Conservation (phyloP, 140 eudicot genomes). For the Flaveria floridana region DNA sequence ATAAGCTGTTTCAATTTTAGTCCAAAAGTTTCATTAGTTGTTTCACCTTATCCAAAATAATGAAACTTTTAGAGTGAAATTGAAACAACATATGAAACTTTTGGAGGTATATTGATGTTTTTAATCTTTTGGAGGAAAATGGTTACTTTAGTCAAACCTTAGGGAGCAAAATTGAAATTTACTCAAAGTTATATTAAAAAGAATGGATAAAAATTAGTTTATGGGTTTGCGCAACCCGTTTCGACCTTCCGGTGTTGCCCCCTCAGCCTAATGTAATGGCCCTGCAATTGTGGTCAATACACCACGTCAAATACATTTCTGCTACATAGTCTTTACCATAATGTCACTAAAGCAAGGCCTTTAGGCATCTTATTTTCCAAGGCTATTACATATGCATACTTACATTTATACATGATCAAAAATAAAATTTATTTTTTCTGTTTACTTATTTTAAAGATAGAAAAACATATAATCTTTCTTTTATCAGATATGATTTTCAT, state of each 20-base stretch:
- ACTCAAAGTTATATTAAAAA: not conserved
- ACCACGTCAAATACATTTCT: too few species aligned
- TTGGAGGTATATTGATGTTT: too few species aligned
- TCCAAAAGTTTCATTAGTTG: too few species aligned
- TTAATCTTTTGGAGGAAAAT: too few species aligned
- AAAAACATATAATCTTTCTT: slow-evolving; percentile 7
- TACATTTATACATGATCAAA: not conserved
- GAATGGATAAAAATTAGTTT: not conserved
- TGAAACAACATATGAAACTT: too few species aligned
- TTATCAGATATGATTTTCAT: not conserved
- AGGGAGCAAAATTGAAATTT: too few species aligned
- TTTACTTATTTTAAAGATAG: not conserved
- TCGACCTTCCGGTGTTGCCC: not conserved
- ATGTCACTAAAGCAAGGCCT: not conserved
- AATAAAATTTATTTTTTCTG: not conserved
- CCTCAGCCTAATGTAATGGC: not conserved
- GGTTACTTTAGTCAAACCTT: too few species aligned
- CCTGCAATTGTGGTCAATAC: not conserved
- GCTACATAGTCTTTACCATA: not conserved
- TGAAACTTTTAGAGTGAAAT: too few species aligned
- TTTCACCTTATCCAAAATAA: too few species aligned
- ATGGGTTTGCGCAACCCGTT: not conserved
- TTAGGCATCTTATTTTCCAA: too few species aligned
- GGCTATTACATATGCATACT: not conserved
- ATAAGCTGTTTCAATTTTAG: too few species aligned